These are phyloP conservation scores for Podaxis mareebaensis DNA, from an alignment of 768 basidiomycete genomes.

Conservation along the genomic window DNA sequence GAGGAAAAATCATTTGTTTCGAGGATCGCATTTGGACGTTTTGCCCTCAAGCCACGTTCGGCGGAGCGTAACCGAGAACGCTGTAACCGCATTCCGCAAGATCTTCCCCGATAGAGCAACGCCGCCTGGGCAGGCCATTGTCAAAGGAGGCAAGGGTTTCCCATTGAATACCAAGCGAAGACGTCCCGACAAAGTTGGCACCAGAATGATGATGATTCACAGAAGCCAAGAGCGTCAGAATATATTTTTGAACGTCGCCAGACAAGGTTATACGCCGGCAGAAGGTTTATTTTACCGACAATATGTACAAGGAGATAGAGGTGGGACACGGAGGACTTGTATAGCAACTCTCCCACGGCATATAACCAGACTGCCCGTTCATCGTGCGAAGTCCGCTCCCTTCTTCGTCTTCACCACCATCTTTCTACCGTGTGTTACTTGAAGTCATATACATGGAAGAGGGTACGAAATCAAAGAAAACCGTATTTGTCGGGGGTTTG, in stretches of 20 bases:
- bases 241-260: neutral
- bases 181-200: conserved; percentile 3
- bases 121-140: conserved; percentile 22
- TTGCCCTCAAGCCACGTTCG: conserved; percentile 33
- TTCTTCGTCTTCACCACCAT: conserved; percentile 27
- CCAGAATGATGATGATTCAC: conserved; percentile 9
- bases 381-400: conserved; percentile 41
- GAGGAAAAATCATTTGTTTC: conserved; percentile 29
- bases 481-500: conserved; percentile 82
- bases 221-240: conserved; percentile 6
- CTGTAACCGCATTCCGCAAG: conserved; percentile 27
- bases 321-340: conserved; percentile 9
- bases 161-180: conserved; percentile 28
- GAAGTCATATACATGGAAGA: conserved; percentile 60
- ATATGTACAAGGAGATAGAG: conserved; percentile 14
- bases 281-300: conserved; percentile 13
- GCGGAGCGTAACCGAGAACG: conserved; percentile 30
- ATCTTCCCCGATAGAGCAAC: conserved; percentile 38
- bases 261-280: conserved; percentile 7
- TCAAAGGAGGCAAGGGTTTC: conserved; percentile 30
- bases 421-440: conserved; percentile 5
- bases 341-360: conserved; percentile 13
- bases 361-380: conserved; percentile 25
- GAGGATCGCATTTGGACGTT: conserved; percentile 31
- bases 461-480: conserved; percentile 83